Percentiles rank a stretch among this genome's conserved stretches.
Conservation (phyloP, 2,329 filamentous ascomycete genomes). For the Botrytis porri region DNA sequence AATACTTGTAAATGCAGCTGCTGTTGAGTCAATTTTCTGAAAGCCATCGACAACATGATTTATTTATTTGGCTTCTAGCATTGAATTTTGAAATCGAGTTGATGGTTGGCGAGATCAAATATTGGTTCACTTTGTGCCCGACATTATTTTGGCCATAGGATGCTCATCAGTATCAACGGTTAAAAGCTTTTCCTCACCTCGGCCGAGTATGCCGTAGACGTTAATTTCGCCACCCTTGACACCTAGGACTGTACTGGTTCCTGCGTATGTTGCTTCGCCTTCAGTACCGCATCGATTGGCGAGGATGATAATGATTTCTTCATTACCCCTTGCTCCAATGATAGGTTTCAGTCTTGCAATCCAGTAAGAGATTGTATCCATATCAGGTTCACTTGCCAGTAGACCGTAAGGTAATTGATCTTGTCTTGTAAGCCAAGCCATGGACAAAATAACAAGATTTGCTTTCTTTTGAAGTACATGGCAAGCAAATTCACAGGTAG, state of each 20-base stretch:
- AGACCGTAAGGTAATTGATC: conserved; percentile 47
- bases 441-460: conserved; percentile 65
- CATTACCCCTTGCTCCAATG: conserved; percentile 48
- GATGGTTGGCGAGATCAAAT: not conserved
- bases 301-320: conserved; percentile 66
- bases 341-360: conserved; percentile 66
- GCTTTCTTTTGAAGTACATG: conserved; percentile 56
- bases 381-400: conserved; percentile 59
- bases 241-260: conserved; percentile 68
- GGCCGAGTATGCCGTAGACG: conserved; percentile 67
- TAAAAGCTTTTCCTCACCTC: conserved; percentile 65
- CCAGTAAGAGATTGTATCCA: conserved; percentile 76
- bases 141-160: conserved; percentile 25
- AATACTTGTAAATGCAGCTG: not conserved
- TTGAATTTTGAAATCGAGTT: not conserved
- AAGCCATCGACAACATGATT: not conserved
- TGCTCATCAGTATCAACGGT: conserved; percentile 56
- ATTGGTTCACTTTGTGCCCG: not conserved
- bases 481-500: conserved; percentile 46
- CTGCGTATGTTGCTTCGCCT: conserved; percentile 64
- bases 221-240: conserved; percentile 63
- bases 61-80: not conserved
- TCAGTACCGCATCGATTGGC: conserved; percentile 70
- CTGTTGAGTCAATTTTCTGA: not conserved
- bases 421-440: conserved; percentile 72